Base-by-base conservation (phyloP, 2,329 filamentous ascomycete genomes). In the Alternaria solani region DNA sequence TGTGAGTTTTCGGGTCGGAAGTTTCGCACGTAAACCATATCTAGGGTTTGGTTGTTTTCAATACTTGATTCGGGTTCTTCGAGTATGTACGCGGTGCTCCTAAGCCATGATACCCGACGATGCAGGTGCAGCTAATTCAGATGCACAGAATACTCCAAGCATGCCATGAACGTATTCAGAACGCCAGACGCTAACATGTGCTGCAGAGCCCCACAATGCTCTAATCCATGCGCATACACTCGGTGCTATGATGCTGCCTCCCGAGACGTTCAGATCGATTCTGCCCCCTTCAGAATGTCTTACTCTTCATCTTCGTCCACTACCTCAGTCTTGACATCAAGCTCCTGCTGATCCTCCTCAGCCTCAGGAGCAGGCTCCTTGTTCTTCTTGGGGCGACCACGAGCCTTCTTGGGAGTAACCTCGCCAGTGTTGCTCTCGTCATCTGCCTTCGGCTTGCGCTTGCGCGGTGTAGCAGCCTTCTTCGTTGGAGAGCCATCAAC, bases 371-470 rank as follows among this genome's bases (percentile, higher is more conserved):
- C 28, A n/a, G 38, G 42, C 1, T 1, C 23, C 52, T 62, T 23
- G 20, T 23, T 57, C 59, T 62, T 59, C n/a, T 28, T 28, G 2
- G 53, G 8, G 0, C 52, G 34, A 1, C 53, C 34, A 3, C 49
- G 59, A 12, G 25, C 18, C 46, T 64, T 64, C 56, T 62, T 62
- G 7, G 56, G 52, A 14, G 46, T 61, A 1, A 18, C 16, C n/a
- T 58, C 51, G 3, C 7, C 53, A 9, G 34, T 51, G 4, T 11
- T n/a, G 14, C 30, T 63, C n/a, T 48, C 63, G 2, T 42, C 55
- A 4, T 62, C 58, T 3, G 28, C 38, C 49, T 64, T 62, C n/a
- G 36, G 36, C 57, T 68, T 70, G 20, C 70, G 67, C 68, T 74
- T 75, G 2, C 64, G 61, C 0, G 66, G 51, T 0, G 61, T 64